Evolutionary conservation across 2,329 filamentous ascomycete species (phyloP).

Genomic region (Colletotrichum musicola): DNA sequence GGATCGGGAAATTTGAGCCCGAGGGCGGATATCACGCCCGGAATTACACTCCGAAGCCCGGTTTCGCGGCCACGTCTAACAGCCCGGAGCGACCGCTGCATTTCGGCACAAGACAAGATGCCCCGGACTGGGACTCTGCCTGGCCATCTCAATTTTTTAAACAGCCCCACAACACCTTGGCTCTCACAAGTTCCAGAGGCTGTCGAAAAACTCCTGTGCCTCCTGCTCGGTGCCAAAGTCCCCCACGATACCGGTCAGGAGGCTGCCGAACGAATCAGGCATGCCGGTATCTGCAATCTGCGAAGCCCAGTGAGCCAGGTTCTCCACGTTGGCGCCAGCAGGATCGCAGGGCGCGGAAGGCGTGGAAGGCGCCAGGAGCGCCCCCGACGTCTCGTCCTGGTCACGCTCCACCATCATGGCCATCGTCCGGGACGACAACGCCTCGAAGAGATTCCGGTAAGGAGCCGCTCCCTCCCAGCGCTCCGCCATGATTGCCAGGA

Average conservation of each 20-base stretch:
- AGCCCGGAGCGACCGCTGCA: too few relatives aligned
- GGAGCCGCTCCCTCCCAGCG: slow-evolving; percentile 47
- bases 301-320: slow-evolving; percentile 12
- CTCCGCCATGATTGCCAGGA: slow-evolving; percentile 48
- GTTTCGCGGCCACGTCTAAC: too few relatives aligned
- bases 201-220: background rate
- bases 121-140: too few relatives aligned
- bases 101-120: too few relatives aligned
- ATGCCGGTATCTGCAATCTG: background rate
- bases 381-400: background rate
- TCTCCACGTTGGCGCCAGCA: background rate
- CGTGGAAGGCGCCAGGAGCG: background rate
- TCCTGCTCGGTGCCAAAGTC: slow-evolving; percentile 8
- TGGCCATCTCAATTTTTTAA: too few relatives aligned
- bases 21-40: too few relatives aligned
- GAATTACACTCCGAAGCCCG: too few relatives aligned
- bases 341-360: background rate
- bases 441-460: slow-evolving; percentile 50
- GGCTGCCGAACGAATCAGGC: slow-evolving; percentile 2
- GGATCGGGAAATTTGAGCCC: too few relatives aligned
- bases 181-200: background rate
- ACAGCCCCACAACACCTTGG: too few relatives aligned
- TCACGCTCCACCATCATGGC: slow-evolving; percentile 39
- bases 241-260: background rate
- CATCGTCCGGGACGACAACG: slow-evolving; percentile 44